Base-by-base conservation (phyloP, 768 basidiomycete genomes). In the Lactarius tabidus region DNA sequence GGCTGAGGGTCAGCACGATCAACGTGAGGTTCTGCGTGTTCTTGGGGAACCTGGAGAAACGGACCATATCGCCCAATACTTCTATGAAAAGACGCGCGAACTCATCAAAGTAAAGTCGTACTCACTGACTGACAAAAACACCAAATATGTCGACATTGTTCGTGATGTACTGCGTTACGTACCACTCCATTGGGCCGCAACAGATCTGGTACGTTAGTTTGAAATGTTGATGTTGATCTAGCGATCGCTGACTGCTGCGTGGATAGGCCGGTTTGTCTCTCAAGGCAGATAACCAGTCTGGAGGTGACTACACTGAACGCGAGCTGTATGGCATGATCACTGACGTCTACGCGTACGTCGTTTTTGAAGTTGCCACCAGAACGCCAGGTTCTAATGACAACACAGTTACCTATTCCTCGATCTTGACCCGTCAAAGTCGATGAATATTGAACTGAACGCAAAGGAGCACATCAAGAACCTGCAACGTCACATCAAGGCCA, bases 371-470 rank as follows among this genome's bases (percentile, higher is more conserved):
- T 31, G 26, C 52, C 12, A 18, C 26, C n/a, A 31, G 18, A 26
- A 6, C 36, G 55, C 23, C 38, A 23, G 53, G n/a, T 63, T 20
- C 60, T 20, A 36, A 14, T 23, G 31, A 26, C 26, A 17, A 2
- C 15, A 5, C 68, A 92, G 90, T 45, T 91, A 83, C 72, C 77
- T 93, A 64, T 93, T 93, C 84, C 80, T 92, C 38, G 85, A 91
- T 59, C 77, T 85, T 26, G 88, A 89, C 59, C 71, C 82, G 2
- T 78, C 83, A 1, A 84, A 85, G 69, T 74, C 85, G 33, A 82
- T 87, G 81, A 78, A 81, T 26, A 71, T 85, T 28, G 79, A 82
- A 68, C 75, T 78, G 53, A 82, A 79, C 63, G 84, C 84, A 6
- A 80, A 81, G 61, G 76, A 72, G 2, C 77, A 89, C 56, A 75